Percentiles rank a stretch among this genome's conserved stretches.
Conservation (phyloP, 1,139 yeast species). For the Yamadazyma spencermartinsiae region DNA sequence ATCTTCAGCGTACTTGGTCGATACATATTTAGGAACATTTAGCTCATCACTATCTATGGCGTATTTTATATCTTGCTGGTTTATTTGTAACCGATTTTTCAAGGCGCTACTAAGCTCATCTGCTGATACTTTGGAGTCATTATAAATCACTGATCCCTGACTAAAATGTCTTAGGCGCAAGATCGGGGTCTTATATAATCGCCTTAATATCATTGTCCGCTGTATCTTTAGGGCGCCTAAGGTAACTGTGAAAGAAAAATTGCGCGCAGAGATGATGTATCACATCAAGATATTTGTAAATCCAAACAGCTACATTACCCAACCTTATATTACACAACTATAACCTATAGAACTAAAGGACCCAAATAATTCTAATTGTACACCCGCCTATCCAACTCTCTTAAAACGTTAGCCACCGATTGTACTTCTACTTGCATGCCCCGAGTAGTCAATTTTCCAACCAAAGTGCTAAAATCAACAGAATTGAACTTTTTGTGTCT, state of each 20-base stretch:
- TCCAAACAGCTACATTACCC: too few species aligned
- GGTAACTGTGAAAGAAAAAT: neutral
- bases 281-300: too few species aligned
- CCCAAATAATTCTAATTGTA: constrained; percentile 33
- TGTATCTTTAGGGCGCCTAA: neutral
- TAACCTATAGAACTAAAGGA: neutral
- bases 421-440: constrained; percentile 91
- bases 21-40: constrained; percentile 5
- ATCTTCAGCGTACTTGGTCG: constrained; percentile 7
- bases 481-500: constrained; percentile 74
- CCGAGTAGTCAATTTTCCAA: constrained; percentile 72
- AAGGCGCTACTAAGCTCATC: constrained; percentile 13
- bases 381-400: constrained; percentile 74
- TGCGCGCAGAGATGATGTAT: constrained; percentile 1
- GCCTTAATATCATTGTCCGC: constrained; percentile 1
- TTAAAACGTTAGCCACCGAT: constrained; percentile 76
- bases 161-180: neutral
- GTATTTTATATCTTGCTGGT: constrained; percentile 9
- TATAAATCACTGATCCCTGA: neutral
- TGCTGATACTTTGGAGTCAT: constrained; percentile 11
- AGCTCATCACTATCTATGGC: constrained; percentile 8
- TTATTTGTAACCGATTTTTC: constrained; percentile 11
- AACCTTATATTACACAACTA: neutral
- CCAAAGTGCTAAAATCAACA: constrained; percentile 72
- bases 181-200: neutral